Evolutionary conservation across 2,329 filamentous ascomycete species (phyloP).

Genomic region (Lecanicillium sp.): DNA sequence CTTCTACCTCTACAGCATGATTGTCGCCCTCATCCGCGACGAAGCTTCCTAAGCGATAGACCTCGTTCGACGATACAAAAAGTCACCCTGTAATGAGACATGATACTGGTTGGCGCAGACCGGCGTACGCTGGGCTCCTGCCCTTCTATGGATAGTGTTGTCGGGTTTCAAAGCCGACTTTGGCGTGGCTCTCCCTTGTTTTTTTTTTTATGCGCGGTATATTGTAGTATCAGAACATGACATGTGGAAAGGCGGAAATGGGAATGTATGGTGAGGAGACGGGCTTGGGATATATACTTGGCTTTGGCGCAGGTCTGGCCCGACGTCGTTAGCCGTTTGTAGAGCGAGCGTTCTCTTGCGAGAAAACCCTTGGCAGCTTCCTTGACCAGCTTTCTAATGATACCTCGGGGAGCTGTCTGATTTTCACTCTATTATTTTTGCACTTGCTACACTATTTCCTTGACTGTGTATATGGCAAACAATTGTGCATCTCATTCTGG

Average conservation of each 20-base stretch:
- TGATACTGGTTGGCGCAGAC: too few species aligned
- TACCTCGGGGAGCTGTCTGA: too few species aligned
- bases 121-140: too few species aligned
- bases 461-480: too few species aligned
- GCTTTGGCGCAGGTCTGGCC: slow-evolving; percentile 13
- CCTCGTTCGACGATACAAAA: slow-evolving; percentile 2
- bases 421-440: too few species aligned
- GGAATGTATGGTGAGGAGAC: slow-evolving; percentile 16
- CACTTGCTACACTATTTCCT: too few species aligned
- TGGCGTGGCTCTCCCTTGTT: neutral
- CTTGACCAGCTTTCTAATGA: neutral
- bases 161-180: too few species aligned
- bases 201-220: slow-evolving; percentile 4
- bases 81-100: slow-evolving; percentile 7
- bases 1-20: slow-evolving; percentile 99
- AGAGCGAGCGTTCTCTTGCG: slow-evolving; percentile 11
- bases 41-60: slow-evolving; percentile 63
- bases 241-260: slow-evolving; percentile 7
- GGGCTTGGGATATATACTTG: slow-evolving; percentile 20
- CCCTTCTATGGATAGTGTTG: too few species aligned
- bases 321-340: slow-evolving; percentile 21
- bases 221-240: slow-evolving; percentile 5
- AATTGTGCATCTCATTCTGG: too few species aligned
- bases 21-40: slow-evolving; percentile 92
- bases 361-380: slow-evolving; percentile 5